Base-by-base conservation (phyloP, 2,329 filamentous ascomycete species). In the Fusarium mundagurra region DNA sequence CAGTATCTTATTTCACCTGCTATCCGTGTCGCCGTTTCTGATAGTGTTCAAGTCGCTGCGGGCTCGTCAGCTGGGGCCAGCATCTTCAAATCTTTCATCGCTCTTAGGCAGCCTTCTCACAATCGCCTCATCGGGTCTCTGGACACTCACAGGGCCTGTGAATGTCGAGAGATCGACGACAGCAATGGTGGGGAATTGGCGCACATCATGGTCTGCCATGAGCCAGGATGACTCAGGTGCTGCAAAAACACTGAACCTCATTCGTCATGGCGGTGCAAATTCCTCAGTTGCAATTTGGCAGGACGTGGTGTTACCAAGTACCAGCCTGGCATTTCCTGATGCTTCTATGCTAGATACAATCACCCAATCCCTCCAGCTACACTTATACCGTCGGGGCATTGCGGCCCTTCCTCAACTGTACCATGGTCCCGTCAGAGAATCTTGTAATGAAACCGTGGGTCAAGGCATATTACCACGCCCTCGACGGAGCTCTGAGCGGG, bases 401-500 rank as follows among this genome's bases (percentile, higher is more conserved):
- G 16, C 43, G 57, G 17, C 57, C 57, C 9, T 39, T 48, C 0
- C 11, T 60, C 6, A 27, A 48, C 57, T 60, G 41, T n/a, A 48
- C 45, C 1, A 1, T 48, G 20, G 7, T 48, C 4, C 45, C 45
- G 2, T 2, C 27, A 17, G 27, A n/a, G 27, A 17, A 17, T n/a
- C 14, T 48, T 0, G 45, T 3, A 0, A 48, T 48, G 45, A 6
- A 31, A n/a, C 14, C 45, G 3, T 48, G 45, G 45, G 45, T 48
- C 27, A 48, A 10, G 45, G 22, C 45, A 1, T 22, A 11, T 16
- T 11, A 7, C 6, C 22, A 16, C 27, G 45, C 45, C 6, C 5
- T 48, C 18, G 45, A 48, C 7, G 45, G 45, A 5, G 6, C 0
- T 17, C 5, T 0, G 1, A 48, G 0, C 14, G 45, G 45, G 14